These are phyloP conservation scores for Caulochytrium protostelioides DNA, from an alignment of 371 early-diverging fungal species.

Conservation along the genomic window DNA sequence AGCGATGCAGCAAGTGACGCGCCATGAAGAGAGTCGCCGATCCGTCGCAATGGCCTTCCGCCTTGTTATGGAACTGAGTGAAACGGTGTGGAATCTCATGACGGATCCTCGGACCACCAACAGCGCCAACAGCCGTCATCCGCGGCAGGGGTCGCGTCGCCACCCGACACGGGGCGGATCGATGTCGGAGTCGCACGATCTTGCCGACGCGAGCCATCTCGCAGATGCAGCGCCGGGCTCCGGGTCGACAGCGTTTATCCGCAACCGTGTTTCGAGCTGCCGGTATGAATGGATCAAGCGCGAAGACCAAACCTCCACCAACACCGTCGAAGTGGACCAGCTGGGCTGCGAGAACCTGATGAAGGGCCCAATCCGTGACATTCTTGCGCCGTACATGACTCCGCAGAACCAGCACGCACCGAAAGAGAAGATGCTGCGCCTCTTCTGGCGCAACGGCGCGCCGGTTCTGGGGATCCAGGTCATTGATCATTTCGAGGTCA, in stretches of 20 bases:
- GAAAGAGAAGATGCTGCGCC: constrained; percentile 47
- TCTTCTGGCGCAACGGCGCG: constrained; percentile 37
- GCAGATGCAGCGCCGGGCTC: constrained; percentile 16
- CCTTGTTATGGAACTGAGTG: no score
- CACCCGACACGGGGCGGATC: no score
- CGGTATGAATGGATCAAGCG: constrained; percentile 27
- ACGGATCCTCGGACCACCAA: no score
- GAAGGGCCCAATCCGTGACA: constrained; percentile 29
- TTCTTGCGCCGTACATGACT: constrained; percentile 42
- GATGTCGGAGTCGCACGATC: constrained; percentile 32
- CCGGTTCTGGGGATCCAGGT: constrained; percentile 71
- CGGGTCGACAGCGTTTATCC: constrained; percentile 20
- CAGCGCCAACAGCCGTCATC: no score
- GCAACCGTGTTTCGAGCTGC: constrained; percentile 33
- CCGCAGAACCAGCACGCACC: constrained; percentile 15
- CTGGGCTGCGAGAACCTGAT: constrained; percentile 42
- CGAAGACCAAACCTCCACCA: constrained; percentile 36
- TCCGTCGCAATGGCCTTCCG: no score
- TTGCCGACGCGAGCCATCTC: constrained; percentile 34
- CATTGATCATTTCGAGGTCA: constrained; percentile 64
- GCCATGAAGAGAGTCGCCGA: no score
- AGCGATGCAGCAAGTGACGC: no score
- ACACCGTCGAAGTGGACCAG: constrained; percentile 49
- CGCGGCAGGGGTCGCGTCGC: no score
- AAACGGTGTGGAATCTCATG: no score